Evolutionary conservation across 2,329 filamentous ascomycete species (phyloP), one percentile per base, ranked within the genome.

Genomic region (Myriosclerotinia curreyana): DNA sequence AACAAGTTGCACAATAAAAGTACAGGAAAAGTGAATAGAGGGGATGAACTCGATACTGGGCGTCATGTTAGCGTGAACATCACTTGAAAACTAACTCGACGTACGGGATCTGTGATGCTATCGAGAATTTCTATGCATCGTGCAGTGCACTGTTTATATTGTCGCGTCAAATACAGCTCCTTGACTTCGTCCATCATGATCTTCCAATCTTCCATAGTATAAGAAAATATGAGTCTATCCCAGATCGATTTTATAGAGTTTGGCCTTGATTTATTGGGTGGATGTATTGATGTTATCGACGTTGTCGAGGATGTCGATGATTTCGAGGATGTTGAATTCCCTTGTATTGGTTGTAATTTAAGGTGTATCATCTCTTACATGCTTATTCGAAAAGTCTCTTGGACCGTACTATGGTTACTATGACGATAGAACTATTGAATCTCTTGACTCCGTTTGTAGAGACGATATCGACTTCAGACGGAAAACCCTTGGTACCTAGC

Each of bases 181-280:
- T 71, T 73, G 22, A 74, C 66, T 67, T 74, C 71, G 31, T 73
- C 70, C 70, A 74, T 72, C 51, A 71, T 69, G 62, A 61, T 65
- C 28, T 61, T 67, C 71, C 71, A 74, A 63, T 74, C 74, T 22
- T 65, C 62, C 54, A 65, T 36, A 25, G 71, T 71, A 51, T 70
- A 69, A 20, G 72, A 72, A 7, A 71, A 59, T 44, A 70, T 65
- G 28, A 64, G 69, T 51, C 38, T 34, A 56, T 44, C 25, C 31
- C 44, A 42, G 12, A 70, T 54, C 52, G 67, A 60, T 5, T 65
- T 69, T 12, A 69, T 66, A 9, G 68, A 67, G 17, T 59, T 62
- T 38, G 69, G 69, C 11, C 66, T 66, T 50, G 50, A 38, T 59
- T 46, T 67, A 17, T 62, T 62, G 9, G 40, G 17, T 22, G 66